phyloP scores from a whole-genome alignment of 176 grass and related monocot genomes.

The Tillandsia leiboldiana region DNA sequence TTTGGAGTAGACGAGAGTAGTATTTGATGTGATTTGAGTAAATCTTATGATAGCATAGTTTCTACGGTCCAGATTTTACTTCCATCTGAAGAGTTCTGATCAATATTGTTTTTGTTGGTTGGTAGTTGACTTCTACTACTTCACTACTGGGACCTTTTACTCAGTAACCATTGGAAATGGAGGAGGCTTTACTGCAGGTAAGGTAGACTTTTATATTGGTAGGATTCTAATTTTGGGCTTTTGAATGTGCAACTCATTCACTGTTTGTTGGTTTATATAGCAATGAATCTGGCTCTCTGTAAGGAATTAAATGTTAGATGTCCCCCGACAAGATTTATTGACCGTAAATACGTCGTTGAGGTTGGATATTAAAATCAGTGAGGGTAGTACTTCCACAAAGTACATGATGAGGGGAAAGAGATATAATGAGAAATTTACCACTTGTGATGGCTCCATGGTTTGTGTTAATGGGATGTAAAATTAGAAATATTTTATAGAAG shows the following conservation, averaged over 20 bases:
- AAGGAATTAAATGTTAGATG: neutral
- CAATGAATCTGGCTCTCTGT: neutral
- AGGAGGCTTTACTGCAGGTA: conserved; percentile 14
- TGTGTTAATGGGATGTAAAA: neutral
- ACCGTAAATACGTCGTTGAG: neutral
- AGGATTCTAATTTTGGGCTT: neutral
- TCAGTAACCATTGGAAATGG: conserved; percentile 7
- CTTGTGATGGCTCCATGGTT: neutral
- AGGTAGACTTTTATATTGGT: conserved; percentile 6
- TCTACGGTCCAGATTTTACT: neutral
- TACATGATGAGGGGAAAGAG: neutral
- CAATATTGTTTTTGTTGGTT: neutral
- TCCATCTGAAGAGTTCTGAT: neutral
- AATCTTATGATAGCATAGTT: neutral
- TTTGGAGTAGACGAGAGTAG: no score
- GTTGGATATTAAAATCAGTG: neutral
- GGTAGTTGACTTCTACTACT: neutral
- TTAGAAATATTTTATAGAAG: neutral
- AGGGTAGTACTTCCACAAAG: neutral
- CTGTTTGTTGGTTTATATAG: neutral
- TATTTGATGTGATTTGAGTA: no score
- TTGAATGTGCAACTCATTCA: neutral
- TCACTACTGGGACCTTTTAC: neutral
- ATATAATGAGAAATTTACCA: neutral
- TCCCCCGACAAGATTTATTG: neutral